Base-by-base conservation (phyloP, 768 basidiomycete species). In the Boletus vinaceobasis region DNA sequence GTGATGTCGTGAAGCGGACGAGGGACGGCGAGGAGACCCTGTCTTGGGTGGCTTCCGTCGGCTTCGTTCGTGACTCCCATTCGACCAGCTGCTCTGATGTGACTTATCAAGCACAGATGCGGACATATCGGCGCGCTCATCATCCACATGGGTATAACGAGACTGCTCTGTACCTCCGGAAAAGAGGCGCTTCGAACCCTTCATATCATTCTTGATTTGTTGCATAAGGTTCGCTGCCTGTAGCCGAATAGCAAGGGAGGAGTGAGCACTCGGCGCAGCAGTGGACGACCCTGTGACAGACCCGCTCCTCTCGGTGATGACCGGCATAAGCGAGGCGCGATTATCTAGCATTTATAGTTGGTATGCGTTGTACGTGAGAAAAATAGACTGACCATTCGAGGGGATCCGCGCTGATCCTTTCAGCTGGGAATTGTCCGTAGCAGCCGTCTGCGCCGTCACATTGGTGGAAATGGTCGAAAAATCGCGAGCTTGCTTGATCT, bases 181-280 rank as follows among this genome's bases (percentile, higher is more conserved):
- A 64, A 88, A 87, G 2, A 89, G 62, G 13, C 87, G 84, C 68
- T 90, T 90, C 48, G 81, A 79, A 5, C 84, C 80, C 48, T 60
- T 65, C 79, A 91, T 83, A 61, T 90, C 89, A 53, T 77, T 80
- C 70, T 87, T 87, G 59, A 94, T 92, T 60, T 91, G 88, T 26
- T 87, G 87, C 88, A 95, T 93, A 43, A 95, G 71, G 26, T 77
- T 83, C 9, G 83, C 88, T 13, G 90, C 93, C 60, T 90, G 85
- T 60, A 83, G 77, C 39, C 91, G 82, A 67, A 90, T 90, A 9
- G 79, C 80, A 21, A 84, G 75, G 8, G 88, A 86, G 0, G 87
- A 85, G 54, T 82, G 81, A 3, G 74, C 62, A 19, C 72, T 72
- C 11, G 68, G 67, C 21, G 68, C 71, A 10, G 68, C 67, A 8